Percentiles rank a stretch among this genome's conserved stretches.
phyloP scores from a whole-genome alignment of 2,329 filamentous ascomycete genomes.

The Cercospora sesami region DNA sequence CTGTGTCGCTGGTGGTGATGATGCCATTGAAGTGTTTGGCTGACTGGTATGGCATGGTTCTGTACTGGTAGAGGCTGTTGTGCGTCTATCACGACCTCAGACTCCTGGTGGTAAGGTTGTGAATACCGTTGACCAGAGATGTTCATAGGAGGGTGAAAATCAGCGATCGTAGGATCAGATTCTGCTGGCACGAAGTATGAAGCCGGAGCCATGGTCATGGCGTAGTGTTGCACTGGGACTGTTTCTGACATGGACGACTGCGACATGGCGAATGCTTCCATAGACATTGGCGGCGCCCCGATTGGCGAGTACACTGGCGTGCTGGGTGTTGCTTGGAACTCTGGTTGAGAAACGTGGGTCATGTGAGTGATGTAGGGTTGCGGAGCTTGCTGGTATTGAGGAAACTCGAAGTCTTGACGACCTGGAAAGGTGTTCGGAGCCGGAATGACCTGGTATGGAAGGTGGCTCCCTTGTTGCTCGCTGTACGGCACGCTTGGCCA shows the following conservation, averaged over 20 bases:
- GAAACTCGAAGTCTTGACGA: constrained; percentile 21
- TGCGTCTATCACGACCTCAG: constrained; percentile 14
- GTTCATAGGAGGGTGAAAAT: constrained; percentile 20
- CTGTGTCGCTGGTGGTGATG: constrained; percentile 1
- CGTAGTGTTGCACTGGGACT: constrained; percentile 8
- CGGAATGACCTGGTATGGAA: constrained; percentile 5
- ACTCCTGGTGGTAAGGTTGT: constrained; percentile 12
- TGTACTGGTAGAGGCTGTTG: constrained; percentile 9
- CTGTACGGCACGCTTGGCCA: constrained; percentile 7
- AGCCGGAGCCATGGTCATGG: constrained; percentile 14
- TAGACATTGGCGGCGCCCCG: constrained; percentile 17
- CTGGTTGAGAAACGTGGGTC: constrained; percentile 26
- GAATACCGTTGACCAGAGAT: constrained; percentile 9
- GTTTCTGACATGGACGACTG: background rate
- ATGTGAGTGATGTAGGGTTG: constrained; percentile 24
- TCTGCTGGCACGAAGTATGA: constrained; percentile 25
- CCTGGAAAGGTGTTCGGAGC: constrained; percentile 18
- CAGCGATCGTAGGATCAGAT: constrained; percentile 12
- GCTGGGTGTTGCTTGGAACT: constrained; percentile 27
- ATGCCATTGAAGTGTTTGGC: constrained; percentile 6
- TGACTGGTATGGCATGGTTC: background rate
- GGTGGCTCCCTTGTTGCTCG: constrained; percentile 10
- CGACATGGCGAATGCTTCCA: constrained; percentile 14
- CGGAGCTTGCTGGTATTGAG: constrained; percentile 16
- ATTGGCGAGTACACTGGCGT: constrained; percentile 24